These are phyloP conservation scores for Gracilaria vermiculophylla DNA, from an alignment of 23 red algal genomes.

Conservation along the genomic window DNA sequence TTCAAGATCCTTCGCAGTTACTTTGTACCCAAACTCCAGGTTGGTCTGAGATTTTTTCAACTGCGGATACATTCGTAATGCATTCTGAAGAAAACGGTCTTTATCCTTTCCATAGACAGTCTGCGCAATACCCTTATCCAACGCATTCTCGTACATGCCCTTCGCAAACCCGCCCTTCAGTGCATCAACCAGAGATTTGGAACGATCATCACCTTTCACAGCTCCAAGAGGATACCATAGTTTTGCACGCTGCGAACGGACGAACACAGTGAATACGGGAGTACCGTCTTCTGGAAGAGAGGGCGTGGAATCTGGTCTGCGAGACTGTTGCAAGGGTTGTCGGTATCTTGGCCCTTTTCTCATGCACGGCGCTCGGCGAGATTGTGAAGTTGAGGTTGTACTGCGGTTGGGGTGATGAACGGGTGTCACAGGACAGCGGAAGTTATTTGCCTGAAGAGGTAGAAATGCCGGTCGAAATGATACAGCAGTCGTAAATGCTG, in stretches of 20 bases:
- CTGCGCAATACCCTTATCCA: constrained; percentile 94
- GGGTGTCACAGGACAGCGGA: not conserved
- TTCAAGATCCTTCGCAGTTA: constrained; percentile 69
- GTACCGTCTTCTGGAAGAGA: constrained; percentile 94
- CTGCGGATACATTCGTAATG: constrained; percentile 82
- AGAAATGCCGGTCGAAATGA: not conserved
- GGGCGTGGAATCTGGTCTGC: constrained; percentile 18
- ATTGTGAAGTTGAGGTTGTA: not conserved
- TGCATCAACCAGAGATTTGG: constrained; percentile 89
- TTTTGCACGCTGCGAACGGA: constrained; percentile 56
- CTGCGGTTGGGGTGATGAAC: not conserved
- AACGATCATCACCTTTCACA: constrained; percentile 80
- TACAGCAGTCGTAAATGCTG: not conserved
- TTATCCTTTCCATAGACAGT: constrained; percentile 85
- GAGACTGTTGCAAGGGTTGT: constrained; percentile 47
- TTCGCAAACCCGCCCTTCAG: constrained; percentile 70
- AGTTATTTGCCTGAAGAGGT: not conserved
- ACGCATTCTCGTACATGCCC: constrained; percentile 79
- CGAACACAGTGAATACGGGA: constrained; percentile 87
- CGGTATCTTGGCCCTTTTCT: constrained; percentile 55
- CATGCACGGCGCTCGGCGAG: constrained; percentile 24
- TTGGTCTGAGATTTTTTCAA: constrained; percentile 66
- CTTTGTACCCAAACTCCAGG: constrained; percentile 90
- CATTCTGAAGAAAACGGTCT: constrained; percentile 59
- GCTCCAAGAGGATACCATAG: constrained; percentile 92